Evolutionary conservation across 352 stramenopile species (phyloP).

Genomic region (Pythium biforme): DNA sequence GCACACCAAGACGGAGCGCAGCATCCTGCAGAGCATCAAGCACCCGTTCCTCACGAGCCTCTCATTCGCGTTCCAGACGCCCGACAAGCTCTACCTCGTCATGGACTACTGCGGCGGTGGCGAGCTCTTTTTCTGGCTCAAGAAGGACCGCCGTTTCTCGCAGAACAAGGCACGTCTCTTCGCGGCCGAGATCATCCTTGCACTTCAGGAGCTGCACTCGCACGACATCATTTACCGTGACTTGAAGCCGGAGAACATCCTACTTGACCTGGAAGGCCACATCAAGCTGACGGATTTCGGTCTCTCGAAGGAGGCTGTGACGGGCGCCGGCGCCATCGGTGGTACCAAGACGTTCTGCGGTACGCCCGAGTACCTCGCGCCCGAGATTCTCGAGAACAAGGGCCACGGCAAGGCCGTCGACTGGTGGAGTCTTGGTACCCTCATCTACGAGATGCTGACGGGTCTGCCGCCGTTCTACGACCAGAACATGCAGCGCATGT

Average conservation of each 20-base stretch:
- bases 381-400: constrained; percentile 95
- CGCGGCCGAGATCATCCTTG: constrained; percentile 93
- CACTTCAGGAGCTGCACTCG: constrained; percentile 90
- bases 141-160: constrained; percentile 92
- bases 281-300: constrained; percentile 95
- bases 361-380: constrained; percentile 94
- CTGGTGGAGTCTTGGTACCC: constrained; percentile 91
- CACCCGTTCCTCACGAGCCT: constrained; percentile 90
- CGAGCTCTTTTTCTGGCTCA: constrained; percentile 96
- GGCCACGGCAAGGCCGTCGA: constrained; percentile 89
- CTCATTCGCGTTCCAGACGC: constrained; percentile 87
- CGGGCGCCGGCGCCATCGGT: constrained; percentile 68
- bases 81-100: constrained; percentile 93
- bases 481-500: constrained; percentile 94
- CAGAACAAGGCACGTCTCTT: constrained; percentile 92
- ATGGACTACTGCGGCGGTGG: constrained; percentile 94
- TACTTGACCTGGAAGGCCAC: constrained; percentile 93
- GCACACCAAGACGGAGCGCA: constrained; percentile 93
- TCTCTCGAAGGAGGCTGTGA: constrained; percentile 92
- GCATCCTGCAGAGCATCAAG: constrained; percentile 92
- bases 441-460: constrained; percentile 95
- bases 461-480: constrained; percentile 93
- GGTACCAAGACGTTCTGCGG: constrained; percentile 92
- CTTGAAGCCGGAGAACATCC: constrained; percentile 96
- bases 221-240: constrained; percentile 97